Conservation (phyloP, 2,329 filamentous ascomycete species). For the Cercospora berteroae region DNA sequence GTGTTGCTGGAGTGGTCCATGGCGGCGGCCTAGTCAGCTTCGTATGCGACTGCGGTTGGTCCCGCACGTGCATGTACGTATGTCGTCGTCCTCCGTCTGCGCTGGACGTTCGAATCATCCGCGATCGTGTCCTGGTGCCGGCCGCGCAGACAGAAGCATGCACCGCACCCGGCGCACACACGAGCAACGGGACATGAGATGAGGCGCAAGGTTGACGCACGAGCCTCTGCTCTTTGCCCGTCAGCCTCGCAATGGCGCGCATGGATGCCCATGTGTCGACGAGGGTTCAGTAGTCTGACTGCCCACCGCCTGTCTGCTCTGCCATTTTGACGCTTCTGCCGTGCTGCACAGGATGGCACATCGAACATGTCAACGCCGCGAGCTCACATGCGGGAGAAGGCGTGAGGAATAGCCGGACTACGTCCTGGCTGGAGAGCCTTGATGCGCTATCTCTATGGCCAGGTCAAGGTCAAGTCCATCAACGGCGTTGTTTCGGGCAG, state of each 20-base stretch:
- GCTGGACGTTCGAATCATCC: background rate
- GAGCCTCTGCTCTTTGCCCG: background rate
- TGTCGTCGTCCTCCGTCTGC: background rate
- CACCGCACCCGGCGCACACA: background rate
- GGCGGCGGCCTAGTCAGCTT: background rate
- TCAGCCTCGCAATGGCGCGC: background rate
- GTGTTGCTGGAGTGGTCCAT: conserved; percentile 16
- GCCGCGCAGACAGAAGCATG: background rate
- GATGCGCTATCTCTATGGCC: background rate
- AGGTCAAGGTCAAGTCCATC: background rate
- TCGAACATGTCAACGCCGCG: background rate
- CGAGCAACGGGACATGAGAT: background rate
- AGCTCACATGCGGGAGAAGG: background rate
- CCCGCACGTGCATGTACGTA: background rate
- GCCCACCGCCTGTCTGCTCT: background rate
- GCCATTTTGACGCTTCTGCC: background rate
- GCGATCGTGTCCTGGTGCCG: background rate
- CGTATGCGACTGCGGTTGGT: background rate
- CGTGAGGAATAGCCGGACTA: background rate
- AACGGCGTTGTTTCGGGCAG: background rate
- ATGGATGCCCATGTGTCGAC: background rate
- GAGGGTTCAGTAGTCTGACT: background rate
- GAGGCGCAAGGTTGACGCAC: background rate
- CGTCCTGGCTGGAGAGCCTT: background rate
- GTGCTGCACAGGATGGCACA: background rate